A percentile compares a stretch with the other conserved stretches of the same genome.
phyloP scores from a whole-genome alignment of 2,329 filamentous ascomycete genomes.

The Simplicillium sp. region DNA sequence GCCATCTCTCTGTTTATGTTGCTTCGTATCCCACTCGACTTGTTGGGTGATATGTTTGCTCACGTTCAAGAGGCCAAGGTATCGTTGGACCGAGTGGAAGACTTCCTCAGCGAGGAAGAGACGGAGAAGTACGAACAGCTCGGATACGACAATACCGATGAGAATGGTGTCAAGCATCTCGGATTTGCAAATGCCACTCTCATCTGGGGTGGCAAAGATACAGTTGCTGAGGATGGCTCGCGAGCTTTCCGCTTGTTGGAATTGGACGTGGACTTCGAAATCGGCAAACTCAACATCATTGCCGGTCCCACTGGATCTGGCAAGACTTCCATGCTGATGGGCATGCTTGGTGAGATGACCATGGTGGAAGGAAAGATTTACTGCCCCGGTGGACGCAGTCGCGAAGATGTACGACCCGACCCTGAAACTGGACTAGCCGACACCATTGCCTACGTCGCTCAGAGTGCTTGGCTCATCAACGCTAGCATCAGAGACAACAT shows the following conservation, averaged over 20 bases:
- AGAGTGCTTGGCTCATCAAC: slow-evolving; percentile 95
- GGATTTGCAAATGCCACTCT: slow-evolving; percentile 80
- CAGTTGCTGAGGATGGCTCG: slow-evolving; percentile 53
- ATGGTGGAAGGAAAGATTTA: slow-evolving; percentile 70
- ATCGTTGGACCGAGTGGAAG: slow-evolving; percentile 91
- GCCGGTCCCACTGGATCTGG: slow-evolving; percentile 89
- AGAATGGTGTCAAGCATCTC: slow-evolving; percentile 63
- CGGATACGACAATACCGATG: slow-evolving; percentile 56
- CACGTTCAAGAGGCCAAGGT: slow-evolving; percentile 97
- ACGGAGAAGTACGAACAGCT: slow-evolving; percentile 92
- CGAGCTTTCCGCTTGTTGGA: slow-evolving; percentile 77
- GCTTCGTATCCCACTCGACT: slow-evolving; percentile 84
- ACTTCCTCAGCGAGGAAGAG: slow-evolving; percentile 87
- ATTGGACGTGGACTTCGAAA: slow-evolving; percentile 69
- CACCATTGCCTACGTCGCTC: slow-evolving; percentile 90
- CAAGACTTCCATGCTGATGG: slow-evolving; percentile 95
- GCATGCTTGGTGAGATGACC: slow-evolving; percentile 92
- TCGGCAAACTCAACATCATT: slow-evolving; percentile 85
- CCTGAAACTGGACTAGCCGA: slow-evolving; percentile 81
- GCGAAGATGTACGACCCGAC: slow-evolving; percentile 75
- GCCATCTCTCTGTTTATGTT: slow-evolving; percentile 93
- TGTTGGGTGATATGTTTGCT: slow-evolving; percentile 96
- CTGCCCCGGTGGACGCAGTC: slow-evolving; percentile 74
- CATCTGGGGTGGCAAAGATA: slow-evolving; percentile 70
- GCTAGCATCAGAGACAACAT: slow-evolving; percentile 95